Base-by-base conservation (phyloP, 345 rosid genomes). In the Mallotus nudiflorus region DNA sequence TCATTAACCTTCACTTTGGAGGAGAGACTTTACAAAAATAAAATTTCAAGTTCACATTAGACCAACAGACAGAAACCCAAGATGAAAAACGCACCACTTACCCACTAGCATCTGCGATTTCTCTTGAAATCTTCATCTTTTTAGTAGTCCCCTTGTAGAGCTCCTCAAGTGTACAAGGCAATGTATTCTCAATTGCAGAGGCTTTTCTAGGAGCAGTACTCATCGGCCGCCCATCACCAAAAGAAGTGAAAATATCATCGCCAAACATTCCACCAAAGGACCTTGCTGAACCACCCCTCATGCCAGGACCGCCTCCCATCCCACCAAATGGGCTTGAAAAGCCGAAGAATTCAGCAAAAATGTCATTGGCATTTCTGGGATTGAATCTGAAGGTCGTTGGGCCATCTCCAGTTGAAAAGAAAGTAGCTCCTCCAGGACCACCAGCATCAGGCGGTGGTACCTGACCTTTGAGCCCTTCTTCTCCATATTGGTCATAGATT, bases 81-180 rank as follows among this genome's bases (percentile, higher is more conserved):
- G 25, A 57, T 16, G 19, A 9, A 58, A 58, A n/a, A 33, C 59
- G 24, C 27, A 27, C 1, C 9, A 70, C 91, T 75, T 74, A 90
- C 98, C 97, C 95, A 46, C 78, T 80, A 0, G 80, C 79, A 80
- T 92, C 95, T 1, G 83, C 80, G 19, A 87, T 88, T 65, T 86
- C 91, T 60, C 98, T 86, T 18, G 97, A 88, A 75, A 92, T 92
- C 83, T 87, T 90, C 95, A 92, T 85, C 88, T 90, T 92, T 77
- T 87, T 92, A 3, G 90, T 79, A 18, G 81, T 72, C 3, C 98
- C 97, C 59, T 83, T 90, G 57, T 87, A 90, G 3, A 90, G 86
- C 61, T 92, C 95, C 72, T 92, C 97, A 9, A 92, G 87, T 57
- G 77, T 82, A 73, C 95, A 92, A 56, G 87, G 82, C 79, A 92